phyloP scores from a whole-genome alignment of 768 basidiomycete species.

The Rhizopogon vulgaris region DNA sequence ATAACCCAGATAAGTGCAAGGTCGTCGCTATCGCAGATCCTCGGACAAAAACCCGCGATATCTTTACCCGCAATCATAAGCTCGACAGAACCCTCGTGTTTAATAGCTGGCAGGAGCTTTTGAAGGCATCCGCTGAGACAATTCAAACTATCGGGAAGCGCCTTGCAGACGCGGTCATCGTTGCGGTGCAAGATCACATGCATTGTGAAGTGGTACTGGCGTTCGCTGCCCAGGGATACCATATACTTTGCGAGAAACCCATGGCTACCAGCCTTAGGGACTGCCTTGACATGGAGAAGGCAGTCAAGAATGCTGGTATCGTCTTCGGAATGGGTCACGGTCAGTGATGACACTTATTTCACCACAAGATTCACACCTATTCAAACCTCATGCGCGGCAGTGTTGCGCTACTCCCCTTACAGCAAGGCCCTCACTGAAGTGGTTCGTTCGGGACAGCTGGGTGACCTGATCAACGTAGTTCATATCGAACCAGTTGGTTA shows the following conservation, averaged over 20 bases:
- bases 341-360: conserved; percentile 22
- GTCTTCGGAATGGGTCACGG: conserved; percentile 90
- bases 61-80: conserved; percentile 50
- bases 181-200: conserved; percentile 77
- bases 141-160: conserved; percentile 58
- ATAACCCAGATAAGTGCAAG: conserved; percentile 57
- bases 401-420: conserved; percentile 86
- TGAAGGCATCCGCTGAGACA: conserved; percentile 59
- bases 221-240: conserved; percentile 77
- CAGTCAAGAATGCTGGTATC: conserved; percentile 58
- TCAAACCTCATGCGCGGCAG: conserved; percentile 31
- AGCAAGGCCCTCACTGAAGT: conserved; percentile 62
- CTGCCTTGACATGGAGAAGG: conserved; percentile 69
- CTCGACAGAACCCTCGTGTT: conserved; percentile 71
- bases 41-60: conserved; percentile 53
- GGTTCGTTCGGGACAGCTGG: conserved; percentile 64
- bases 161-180: conserved; percentile 76
- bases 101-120: conserved; percentile 63
- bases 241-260: conserved; percentile 90
- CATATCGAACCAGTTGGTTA: conserved; percentile 85
- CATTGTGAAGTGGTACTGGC: conserved; percentile 70
- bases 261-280: conserved; percentile 76
- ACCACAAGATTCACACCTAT: too few species aligned
- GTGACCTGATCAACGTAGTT: conserved; percentile 74
- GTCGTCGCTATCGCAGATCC: conserved; percentile 86